A percentile compares a stretch with the other conserved stretches of the same genome.
These are phyloP conservation scores for Ceratobasidium sp. DNA, from an alignment of 1,284 basidiomycete species.

Conservation along the genomic window DNA sequence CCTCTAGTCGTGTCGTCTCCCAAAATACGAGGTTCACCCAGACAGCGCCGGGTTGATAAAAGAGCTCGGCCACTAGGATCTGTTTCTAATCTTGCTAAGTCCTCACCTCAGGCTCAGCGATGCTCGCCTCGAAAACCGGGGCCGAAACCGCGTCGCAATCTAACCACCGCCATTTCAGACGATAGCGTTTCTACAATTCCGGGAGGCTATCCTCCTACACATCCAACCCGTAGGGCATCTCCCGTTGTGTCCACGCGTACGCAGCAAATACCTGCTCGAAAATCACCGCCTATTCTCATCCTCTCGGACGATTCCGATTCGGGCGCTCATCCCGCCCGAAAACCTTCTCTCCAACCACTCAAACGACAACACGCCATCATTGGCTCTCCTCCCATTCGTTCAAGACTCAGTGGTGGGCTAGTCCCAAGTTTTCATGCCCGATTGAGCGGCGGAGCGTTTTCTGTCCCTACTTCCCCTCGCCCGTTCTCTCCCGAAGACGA, in stretches of 20 bases:
- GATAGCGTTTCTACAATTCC: background rate
- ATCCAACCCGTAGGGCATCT: background rate
- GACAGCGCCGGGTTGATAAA: constrained; percentile 14
- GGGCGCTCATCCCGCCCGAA: background rate
- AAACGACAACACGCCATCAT: constrained; percentile 22
- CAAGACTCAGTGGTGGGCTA: constrained; percentile 3
- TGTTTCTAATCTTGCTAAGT: background rate
- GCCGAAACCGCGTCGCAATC: background rate
- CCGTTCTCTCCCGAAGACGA: constrained; percentile 8
- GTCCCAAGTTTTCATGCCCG: background rate
- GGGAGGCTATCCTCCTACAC: constrained; percentile 4
- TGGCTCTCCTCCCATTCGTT: constrained; percentile 5
- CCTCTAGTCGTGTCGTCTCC: constrained; percentile 20
- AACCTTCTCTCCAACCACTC: constrained; percentile 8
- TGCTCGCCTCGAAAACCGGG: background rate
- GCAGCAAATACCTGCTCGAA: background rate
- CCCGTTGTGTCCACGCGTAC: background rate
- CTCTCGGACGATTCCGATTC: constrained; percentile 10
- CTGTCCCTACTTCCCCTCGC: background rate
- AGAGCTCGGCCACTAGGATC: background rate
- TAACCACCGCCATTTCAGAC: background rate
- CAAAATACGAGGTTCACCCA: constrained; percentile 26
- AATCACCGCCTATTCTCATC: background rate
- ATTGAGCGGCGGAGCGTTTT: background rate
- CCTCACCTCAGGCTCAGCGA: background rate